Base-by-base conservation (phyloP, 371 early-diverging fungal genomes). In the Aphelidium insulamus region DNA sequence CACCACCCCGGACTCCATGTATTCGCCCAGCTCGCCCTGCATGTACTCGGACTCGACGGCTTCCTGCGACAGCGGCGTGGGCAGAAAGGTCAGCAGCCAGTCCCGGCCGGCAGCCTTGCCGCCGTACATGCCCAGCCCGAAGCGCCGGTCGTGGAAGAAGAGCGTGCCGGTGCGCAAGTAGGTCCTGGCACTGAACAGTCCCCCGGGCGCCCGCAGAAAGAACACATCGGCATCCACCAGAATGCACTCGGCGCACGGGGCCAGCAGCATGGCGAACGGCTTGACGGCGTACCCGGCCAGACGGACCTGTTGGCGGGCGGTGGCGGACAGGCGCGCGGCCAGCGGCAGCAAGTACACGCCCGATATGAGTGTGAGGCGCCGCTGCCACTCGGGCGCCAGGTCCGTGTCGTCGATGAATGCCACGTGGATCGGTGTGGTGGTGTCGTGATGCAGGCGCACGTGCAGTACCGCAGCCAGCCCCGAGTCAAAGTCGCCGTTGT, bases 1-100 rank as follows among this genome's bases (percentile, higher is more conserved):
- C 8, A 56, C 43, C 4, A 56, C 57, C 3, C 57, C 57, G 2
- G 33, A 32, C 33, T 56, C 53, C 46, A 39, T 41, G 36, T 50
- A 51, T 25, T 55, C 50, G 21, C 5, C 5, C 23, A 38, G 41
- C 9, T 26, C 3, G 22, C 24, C 31, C 16, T n/a, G 18, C 29
- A 38, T 38, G 24, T 18, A 43, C 22, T 35, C 21, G 6, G 15
- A 4, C 9, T 5, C 16, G 20, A 15, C 15, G 5, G 38, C 41
- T 24, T 29, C 35, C 15, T 28, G 30, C 23, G 44, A 28, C 25
- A 34, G 34, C 25, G 18, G 27, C 10, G 9, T n/a, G 3, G 17
- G 34, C 16, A 24, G 24, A 15, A 8, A 22, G n/a, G 35, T 7
- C 20, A 7, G 20, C 36, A 15, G 10, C 34, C 34, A 34, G 14